These are phyloP conservation scores for Coemansia sp. DNA, from an alignment of 192 early-diverging fungal genomes.

Conservation along the genomic window DNA sequence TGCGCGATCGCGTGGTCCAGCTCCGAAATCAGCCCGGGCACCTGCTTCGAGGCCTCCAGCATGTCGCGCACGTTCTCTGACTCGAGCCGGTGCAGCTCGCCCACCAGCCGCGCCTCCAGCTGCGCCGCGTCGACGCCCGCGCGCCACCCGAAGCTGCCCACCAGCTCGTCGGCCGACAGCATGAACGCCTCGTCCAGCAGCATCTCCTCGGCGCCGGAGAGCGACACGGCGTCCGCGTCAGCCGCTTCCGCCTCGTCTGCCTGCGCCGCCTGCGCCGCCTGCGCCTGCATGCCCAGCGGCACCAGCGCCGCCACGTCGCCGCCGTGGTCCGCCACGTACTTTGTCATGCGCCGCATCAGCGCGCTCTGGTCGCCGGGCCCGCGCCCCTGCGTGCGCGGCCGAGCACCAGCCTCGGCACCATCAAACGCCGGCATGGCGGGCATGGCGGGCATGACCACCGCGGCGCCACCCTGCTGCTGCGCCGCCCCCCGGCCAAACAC, in stretches of 20 bases:
- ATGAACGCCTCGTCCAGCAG: constrained; percentile 68
- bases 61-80: constrained; percentile 93
- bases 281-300: constrained; percentile 33
- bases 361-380: constrained; percentile 42
- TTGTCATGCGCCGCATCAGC: constrained; percentile 53
- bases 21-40: constrained; percentile 74
- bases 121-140: constrained; percentile 86
- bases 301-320: constrained; percentile 49
- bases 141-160: constrained; percentile 89
- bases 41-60: constrained; percentile 88
- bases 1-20: constrained; percentile 84
- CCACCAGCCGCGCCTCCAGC: constrained; percentile 79
- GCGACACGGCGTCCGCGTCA: too few relatives aligned
- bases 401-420: too few relatives aligned
- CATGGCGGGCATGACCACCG: constrained; percentile 2
- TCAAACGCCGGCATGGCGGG: constrained; percentile 36
- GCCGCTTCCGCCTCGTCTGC: constrained; percentile 41
- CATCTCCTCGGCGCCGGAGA: constrained; percentile 52
- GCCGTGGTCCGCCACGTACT: constrained; percentile 52
- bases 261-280: constrained; percentile 9
- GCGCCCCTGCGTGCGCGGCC: constrained; percentile 29
- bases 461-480: constrained; percentile 11
- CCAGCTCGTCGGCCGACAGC: constrained; percentile 75
- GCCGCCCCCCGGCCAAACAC: constrained; percentile 20
- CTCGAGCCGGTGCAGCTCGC: constrained; percentile 83